Base-by-base conservation (phyloP, 164 flowering plant genomes). In the Magnolia kwangsiensis region DNA sequence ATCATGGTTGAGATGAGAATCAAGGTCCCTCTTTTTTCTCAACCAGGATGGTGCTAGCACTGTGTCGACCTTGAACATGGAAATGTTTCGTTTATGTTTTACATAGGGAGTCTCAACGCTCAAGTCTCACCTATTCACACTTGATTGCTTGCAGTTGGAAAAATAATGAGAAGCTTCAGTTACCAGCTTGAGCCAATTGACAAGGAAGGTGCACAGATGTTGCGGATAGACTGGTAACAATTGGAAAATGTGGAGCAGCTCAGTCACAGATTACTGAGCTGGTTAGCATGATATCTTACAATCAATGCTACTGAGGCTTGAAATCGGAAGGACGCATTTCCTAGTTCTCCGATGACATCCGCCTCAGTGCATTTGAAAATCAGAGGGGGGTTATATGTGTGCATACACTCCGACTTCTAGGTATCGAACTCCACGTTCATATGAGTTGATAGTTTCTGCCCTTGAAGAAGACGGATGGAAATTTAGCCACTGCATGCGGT, bases 111-210 rank as follows among this genome's bases (percentile, higher is more conserved):
- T 37, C 29, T 66, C 18, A 37, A 27, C 29, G 29, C 29, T 27
- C 2, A 27, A 27, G 29, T 21, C 29, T 66, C 18, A 68, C n/a
- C 29, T 13, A 10, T 7, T 68, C 8, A 64, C 24, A 20, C 55
- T 55, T 58, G 72, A 8, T 20, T 71, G 2, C 29, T 82, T 78
- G 79, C 90, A 91, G 96, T 81, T 91, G 96, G 96, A 91, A 90
- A 66, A 90, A 88, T 69, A 89, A 85, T 63, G 83, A 85, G 3
- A 91, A 87, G 82, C 92, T 90, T 78, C 87, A 89, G 75, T 78
- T 91, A 63, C 96, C 93, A 8, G 91, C 92, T 72, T 90, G 86
- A 90, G 50, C 45, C n/a, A 61, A 67, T 50, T 8, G 27, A 1
- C 45, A 11, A 13, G 19, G 20, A 37, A 20, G 71, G 20, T 18